These are phyloP conservation scores for Tetrahymena malaccensis DNA, from an alignment of 73 alveolate genomes.

Conservation along the genomic window DNA sequence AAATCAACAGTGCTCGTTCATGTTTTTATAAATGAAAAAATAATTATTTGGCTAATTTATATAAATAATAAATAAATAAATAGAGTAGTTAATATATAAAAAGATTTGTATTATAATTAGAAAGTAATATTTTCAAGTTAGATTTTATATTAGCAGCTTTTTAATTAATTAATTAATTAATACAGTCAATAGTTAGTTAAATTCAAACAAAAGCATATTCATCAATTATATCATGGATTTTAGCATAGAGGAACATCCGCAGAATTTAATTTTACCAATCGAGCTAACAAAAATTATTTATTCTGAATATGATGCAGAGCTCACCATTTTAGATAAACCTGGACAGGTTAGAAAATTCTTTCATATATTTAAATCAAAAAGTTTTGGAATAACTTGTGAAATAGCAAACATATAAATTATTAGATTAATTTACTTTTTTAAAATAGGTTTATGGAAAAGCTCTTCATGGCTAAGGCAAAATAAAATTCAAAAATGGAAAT, in stretches of 20 bases:
- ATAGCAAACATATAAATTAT: too few species aligned
- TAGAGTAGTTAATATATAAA: not conserved
- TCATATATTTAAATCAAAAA: too few species aligned
- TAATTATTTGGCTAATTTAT: not conserved
- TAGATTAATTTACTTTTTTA: not conserved
- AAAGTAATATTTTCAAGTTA: not conserved
- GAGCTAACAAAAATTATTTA: conserved; percentile 35
- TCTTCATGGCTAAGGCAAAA: conserved; percentile 39
- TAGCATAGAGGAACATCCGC: conserved; percentile 35
- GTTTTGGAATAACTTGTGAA: too few species aligned
- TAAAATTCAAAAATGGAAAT: conserved; percentile 42
- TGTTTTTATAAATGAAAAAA: not conserved
- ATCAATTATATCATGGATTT: not conserved
- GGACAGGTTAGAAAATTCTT: not conserved
- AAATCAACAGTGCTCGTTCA: not conserved
- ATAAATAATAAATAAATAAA: not conserved
- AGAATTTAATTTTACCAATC: conserved; percentile 25
- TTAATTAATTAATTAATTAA: not conserved
- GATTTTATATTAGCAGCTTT: not conserved
- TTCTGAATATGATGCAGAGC: conserved; percentile 36
- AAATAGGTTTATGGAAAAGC: conserved; percentile 41
- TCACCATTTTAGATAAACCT: conserved; percentile 36
- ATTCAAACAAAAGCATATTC: not conserved
- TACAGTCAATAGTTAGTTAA: not conserved
- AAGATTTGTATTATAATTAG: not conserved